Evolutionary conservation across 208 protist genomes (phyloP), one percentile per base, ranked within the genome.

Genomic region (Acanthamoeba culbertsoni): DNA sequence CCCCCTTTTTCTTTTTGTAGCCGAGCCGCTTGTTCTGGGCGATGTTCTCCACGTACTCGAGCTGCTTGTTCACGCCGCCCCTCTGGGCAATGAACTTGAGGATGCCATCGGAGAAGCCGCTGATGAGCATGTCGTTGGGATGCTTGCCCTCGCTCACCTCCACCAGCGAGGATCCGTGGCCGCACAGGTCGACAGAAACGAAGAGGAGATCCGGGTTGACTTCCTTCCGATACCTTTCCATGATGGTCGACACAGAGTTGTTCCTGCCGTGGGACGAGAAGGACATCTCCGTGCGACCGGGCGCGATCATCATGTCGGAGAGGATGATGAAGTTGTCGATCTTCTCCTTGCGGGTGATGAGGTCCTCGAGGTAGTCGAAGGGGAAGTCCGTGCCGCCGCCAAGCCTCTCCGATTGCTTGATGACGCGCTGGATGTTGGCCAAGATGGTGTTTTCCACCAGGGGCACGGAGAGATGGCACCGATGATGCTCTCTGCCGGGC

Each of bases 81-180:
- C 91, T 23, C 95, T 99, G 97, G 35, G 98, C 98, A 46, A 99
- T 96, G 90, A 98, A 97, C 43, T 97, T 96, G 31, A 99, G 92
- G 59, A 99, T 97, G 40, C 95, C 86, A 37, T 99, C 98, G 89
- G 95, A 98, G 94, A 98, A 99, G 42, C 98, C 98, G 2, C 95
- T 96, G 48, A 99, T 77, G 4, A 98, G 93, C 20, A 99, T 93
- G 86, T 99, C 98, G 73, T 99, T 98, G 93, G 94, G 96, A 86
- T 99, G 97, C 28, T 95, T 77, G n/a, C 20, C 51, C 28, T 51
- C 33, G 35, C 73, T 31, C 4, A 26, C 35, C 28, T 86, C 35
- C 0, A 43, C 26, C 12, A 46, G 20, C 8, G 31, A 1, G 7
- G 23, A 28, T 26, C 33, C 40, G 2, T 18, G 31, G 33, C 40